Base-by-base conservation (phyloP, 1,139 yeast species). In the Yamadazyma trypodendri region DNA sequence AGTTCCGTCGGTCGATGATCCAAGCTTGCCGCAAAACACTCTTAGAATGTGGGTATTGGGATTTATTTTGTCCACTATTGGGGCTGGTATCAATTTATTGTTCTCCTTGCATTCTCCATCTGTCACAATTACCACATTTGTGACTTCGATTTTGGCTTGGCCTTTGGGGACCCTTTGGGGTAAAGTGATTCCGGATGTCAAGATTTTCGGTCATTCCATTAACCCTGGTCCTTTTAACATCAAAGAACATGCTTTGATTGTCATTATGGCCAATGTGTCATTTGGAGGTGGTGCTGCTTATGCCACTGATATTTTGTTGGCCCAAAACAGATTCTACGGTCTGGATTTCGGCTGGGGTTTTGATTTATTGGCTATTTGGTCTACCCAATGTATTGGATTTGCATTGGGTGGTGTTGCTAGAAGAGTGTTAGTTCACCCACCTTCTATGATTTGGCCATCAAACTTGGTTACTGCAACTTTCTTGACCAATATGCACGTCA, bases 361-460 rank as follows among this genome's bases (percentile, higher is more conserved):
- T 39, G 66, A 57, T 43, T 58, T 81, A 27, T 58, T 79, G 37
- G 72, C 79, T 24, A 67, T 74, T 37, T 60, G 79, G 51, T 61
- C 79, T 18, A 74, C 84, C 24, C 84, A 81, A 56, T 65, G 80
- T 49, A 66, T 81, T 35, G 88, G 88, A 10, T 77, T 79, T 46
- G 79, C 84, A 12, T 58, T 80, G 39, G 85, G 85, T 28, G 89
- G 89, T 32, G 44, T 78, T 42, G 68, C 72, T 34, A 65, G 78
- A 51, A 67, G 77, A 49, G 67, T 79, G 20, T 65, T 81, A 47
- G 82, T 81, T 13, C 75, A 75, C 42, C 84, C 87, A 2, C 72
- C 82, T 4, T 64, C 77, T 7, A 78, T 81, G 61, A 72, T 81
- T 36, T 83, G 89, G 89, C 89, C 89, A 1, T 60, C 76, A 12